These are phyloP conservation scores for Opeltia flavorubescens DNA, from an alignment of 495 filamentous ascomycete species.

Conservation along the genomic window DNA sequence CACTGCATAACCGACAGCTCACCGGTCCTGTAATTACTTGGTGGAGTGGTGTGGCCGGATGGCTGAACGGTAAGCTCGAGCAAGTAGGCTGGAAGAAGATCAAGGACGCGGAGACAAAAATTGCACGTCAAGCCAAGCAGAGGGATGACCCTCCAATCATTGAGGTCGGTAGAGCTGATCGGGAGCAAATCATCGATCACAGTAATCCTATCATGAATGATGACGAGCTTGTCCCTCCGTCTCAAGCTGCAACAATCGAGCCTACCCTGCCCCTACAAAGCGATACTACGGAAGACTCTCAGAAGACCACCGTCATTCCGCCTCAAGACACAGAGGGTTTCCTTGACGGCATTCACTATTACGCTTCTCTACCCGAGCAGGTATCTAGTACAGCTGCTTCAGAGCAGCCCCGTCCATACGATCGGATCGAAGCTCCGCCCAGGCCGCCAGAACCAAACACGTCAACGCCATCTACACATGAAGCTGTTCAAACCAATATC, in stretches of 20 bases:
- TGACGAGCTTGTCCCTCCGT: not conserved
- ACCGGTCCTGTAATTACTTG: slow-evolving; percentile 83
- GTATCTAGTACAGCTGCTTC: no score
- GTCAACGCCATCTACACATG: not conserved
- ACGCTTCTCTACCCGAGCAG: slow-evolving; percentile 17
- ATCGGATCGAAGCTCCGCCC: no score
- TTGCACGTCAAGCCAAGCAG: slow-evolving; percentile 8
- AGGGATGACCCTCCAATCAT: not conserved
- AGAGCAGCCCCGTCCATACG: not conserved
- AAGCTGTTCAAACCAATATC: not conserved
- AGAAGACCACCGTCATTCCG: slow-evolving; percentile 5
- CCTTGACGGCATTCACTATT: slow-evolving; percentile 22
- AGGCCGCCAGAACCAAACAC: no score
- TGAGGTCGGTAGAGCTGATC: not conserved
- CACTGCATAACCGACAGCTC: slow-evolving; percentile 69
- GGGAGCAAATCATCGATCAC: no score
- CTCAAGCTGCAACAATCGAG: not conserved
- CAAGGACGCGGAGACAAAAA: slow-evolving; percentile 15
- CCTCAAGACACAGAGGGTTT: slow-evolving; percentile 13
- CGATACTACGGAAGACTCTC: not conserved
- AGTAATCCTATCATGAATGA: not conserved
- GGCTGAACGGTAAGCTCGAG: slow-evolving; percentile 60
- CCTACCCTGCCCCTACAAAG: not conserved
- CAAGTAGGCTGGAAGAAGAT: slow-evolving; percentile 46
- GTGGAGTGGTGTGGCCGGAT: slow-evolving; percentile 79